These are phyloP conservation scores for Rhytidiadelphus loreus DNA, from an alignment of 225 moss, liverwort and hornwort species.

Conservation along the genomic window DNA sequence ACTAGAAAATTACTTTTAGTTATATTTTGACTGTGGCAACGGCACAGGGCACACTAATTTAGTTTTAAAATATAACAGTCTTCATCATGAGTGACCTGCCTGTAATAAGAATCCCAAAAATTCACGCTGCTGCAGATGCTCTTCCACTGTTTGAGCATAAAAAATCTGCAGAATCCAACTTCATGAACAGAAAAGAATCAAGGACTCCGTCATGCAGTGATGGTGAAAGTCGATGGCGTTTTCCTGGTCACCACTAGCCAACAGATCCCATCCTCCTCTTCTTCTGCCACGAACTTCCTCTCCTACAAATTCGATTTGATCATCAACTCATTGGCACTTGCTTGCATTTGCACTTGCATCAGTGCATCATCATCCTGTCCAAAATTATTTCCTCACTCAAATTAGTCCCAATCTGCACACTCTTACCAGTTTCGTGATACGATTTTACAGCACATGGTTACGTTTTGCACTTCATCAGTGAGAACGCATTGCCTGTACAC, in stretches of 20 bases:
- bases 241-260: neutral
- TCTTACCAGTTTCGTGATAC: neutral
- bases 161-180: neutral
- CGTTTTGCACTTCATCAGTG: neutral
- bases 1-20: no score
- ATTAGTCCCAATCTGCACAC: neutral
- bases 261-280: neutral
- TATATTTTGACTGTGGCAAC: no score
- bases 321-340: neutral
- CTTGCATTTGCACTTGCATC: neutral
- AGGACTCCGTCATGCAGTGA: neutral
- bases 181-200: neutral
- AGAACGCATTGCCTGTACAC: neutral
- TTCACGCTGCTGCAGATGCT: neutral
- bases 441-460: neutral
- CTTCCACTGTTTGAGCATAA: neutral
- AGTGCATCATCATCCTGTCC: neutral
- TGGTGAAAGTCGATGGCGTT: neutral
- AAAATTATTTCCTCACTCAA: neutral
- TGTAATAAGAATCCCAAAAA: neutral
- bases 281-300: neutral
- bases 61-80: no score
- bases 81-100: neutral
- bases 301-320: neutral
- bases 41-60: no score